Base-by-base conservation (phyloP, 352 stramenopile genomes). In the Phytophthora sojae region DNA sequence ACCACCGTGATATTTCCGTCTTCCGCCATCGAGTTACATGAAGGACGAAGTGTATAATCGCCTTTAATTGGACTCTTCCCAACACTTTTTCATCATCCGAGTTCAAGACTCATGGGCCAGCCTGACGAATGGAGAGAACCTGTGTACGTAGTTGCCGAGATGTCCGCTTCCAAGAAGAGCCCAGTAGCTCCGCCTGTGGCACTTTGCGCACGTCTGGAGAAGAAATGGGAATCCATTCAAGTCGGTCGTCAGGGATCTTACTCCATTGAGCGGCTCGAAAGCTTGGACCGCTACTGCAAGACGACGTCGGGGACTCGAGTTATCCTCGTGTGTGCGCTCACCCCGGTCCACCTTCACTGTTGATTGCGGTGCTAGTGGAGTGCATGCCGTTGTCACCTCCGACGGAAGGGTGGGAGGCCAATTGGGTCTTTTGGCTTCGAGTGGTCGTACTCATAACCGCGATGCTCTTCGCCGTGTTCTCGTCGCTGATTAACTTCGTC, bases 241-340 rank as follows among this genome's bases (percentile, higher is more conserved):
- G 62, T 63, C 4, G 53, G 53, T 30, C 53, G 53, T 3, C 53
- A 69, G n/a, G 62, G 62, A 57, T 69, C 62, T 6, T 69, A 69
- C 53, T 69, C 62, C 4, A 17, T 69, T 8, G 62, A 69, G 30
- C 53, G 53, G 9, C 62, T 69, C 15, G 62, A 69, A 8, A 21
- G 59, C 15, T 47, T 69, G 1, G 53, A 63, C 2, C 29, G 55
- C 7, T 57, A 69, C 21, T 63, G 62, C 21, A 63, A 35, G 5
- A 58, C 44, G n/a, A 57, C 53, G 15, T 69, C 62, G 6, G 32
- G 6, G 15, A 30, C 53, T 32, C 53, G 53, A 29, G 62, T 58
- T 11, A 17, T 57, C 26, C 5, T 69, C 0, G 53, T 69, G 3
- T 69, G 62, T 32, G 5, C 39, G 0, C 30, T 63, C 17, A 65